phyloP scores from a whole-genome alignment of 441 rosid species.

The Populus trichocarpa region DNA sequence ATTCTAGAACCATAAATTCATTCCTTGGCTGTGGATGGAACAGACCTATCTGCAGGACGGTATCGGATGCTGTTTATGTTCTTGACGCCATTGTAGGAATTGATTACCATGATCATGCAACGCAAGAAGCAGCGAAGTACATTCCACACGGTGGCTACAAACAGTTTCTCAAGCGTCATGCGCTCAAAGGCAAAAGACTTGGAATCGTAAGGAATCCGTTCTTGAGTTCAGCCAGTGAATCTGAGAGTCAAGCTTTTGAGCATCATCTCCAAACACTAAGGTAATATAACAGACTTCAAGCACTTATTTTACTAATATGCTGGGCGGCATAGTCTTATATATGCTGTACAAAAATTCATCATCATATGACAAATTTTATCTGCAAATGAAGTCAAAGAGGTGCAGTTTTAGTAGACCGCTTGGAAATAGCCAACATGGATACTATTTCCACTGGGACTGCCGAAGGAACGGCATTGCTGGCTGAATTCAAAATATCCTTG shows the following conservation, averaged over 20 bases:
- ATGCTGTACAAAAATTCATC: too few relatives aligned
- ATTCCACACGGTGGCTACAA: constrained; percentile 60
- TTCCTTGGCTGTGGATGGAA: neutral
- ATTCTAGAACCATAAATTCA: neutral
- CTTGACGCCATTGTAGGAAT: constrained; percentile 60
- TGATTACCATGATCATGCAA: constrained; percentile 49
- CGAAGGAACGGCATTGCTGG: constrained; percentile 44
- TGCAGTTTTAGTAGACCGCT: constrained; percentile 43
- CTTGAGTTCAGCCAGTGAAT: constrained; percentile 3
- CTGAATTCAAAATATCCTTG: constrained; percentile 59
- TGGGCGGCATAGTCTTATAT: too few relatives aligned
- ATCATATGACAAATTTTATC: too few relatives aligned
- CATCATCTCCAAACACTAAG: constrained; percentile 42
- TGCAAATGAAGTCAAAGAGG: constrained; percentile 38
- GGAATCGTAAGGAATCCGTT: constrained; percentile 44
- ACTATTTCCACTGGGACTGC: constrained; percentile 17
- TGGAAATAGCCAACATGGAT: constrained; percentile 40
- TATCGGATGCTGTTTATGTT: constrained; percentile 57
- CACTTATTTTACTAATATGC: too few relatives aligned
- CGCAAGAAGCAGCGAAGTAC: constrained; percentile 33
- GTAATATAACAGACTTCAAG: constrained; percentile 17
- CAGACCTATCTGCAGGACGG: constrained; percentile 68
- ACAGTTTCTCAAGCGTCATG: constrained; percentile 41
- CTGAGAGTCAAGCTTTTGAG: constrained; percentile 25
- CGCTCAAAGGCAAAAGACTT: constrained; percentile 51